Evolutionary conservation across 495 filamentous ascomycete genomes (phyloP), one percentile per base, ranked within the genome.

Genomic region (Neurospora discreta): DNA sequence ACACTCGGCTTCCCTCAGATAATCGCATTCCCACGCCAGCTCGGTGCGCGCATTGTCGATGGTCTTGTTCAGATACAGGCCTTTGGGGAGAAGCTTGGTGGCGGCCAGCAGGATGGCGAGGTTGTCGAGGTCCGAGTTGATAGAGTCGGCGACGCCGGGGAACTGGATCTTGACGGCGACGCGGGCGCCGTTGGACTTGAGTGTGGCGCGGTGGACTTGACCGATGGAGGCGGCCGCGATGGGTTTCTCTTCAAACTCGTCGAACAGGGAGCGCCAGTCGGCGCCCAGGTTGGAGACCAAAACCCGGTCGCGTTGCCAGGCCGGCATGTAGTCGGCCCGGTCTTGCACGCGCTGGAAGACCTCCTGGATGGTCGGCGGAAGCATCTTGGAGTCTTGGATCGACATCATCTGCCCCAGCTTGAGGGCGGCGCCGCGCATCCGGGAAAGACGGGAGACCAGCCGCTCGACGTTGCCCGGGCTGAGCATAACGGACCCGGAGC

Each of bases 101-200:
- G 95, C 95, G 10, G 92, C 95, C 8, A 99, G 89, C 6, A 99
- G 88, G 71, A 99, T 85, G 11, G 92, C 91, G 39, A 99, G 86
- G 74, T 99, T 99, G 81, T 90, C 94, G 1, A 99, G 86, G 76
- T 99, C 95, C 7, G 94, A 97, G 80, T 95, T 92, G 74, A 99
- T 99, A 9, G 93, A 97, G 78, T 91, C 90, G 3, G 95, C 92
- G 0, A 99, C 96, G n/a, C 95, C 95, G 5, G 95, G 95, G 78
- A 98, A 99, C 81, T 99, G 95, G 20, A 99, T 89, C 79, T 99
- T 99, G 71, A 99, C 93, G 15, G 95, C 95, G 6, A 99, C 95
- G 65, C 85, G 84, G 71, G 89, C 84, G 46, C 90, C 90, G 69
- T 84, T 93, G 7, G 89, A 90, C 68, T 88, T 89, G n/a, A 99